These are phyloP conservation scores for Dissophora ornata DNA, from an alignment of 192 early-diverging fungal species.

Conservation along the genomic window DNA sequence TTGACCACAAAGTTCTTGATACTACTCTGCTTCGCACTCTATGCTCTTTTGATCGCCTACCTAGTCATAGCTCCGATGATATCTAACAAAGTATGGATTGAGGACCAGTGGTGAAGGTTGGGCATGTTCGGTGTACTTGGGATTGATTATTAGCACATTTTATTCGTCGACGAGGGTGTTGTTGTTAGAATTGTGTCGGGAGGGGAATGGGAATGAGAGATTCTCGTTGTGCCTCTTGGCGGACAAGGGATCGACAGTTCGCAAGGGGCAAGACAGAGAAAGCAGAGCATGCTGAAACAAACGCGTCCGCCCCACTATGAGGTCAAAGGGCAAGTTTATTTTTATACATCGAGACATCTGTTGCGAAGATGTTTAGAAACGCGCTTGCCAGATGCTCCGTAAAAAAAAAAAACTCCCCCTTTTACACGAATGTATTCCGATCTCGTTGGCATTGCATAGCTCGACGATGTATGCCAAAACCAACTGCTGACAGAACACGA, in stretches of 20 bases:
- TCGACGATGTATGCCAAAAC: too few species aligned
- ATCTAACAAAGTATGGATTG: constrained; percentile 43
- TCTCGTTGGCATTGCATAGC: too few species aligned
- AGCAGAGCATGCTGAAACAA: too few species aligned
- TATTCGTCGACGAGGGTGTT: constrained; percentile 61
- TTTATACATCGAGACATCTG: too few species aligned
- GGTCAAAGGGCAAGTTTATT: too few species aligned
- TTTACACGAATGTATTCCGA: too few species aligned
- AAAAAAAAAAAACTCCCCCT: too few species aligned
- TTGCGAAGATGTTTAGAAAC: too few species aligned
- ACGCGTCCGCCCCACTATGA: too few species aligned
- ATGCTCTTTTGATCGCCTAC: constrained; percentile 60
- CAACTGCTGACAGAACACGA: too few species aligned
- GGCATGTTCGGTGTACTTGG: constrained; percentile 39
- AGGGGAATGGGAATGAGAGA: constrained; percentile 73
- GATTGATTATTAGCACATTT: constrained; percentile 64
- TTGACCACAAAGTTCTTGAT: constrained; percentile 61
- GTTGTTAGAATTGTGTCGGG: constrained; percentile 70
- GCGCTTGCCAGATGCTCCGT: too few species aligned
- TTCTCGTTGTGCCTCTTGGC: constrained; percentile 72
- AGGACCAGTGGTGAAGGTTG: constrained; percentile 31
- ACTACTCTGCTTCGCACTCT: constrained; percentile 48
- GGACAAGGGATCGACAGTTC: constrained; percentile 63
- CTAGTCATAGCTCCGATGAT: constrained; percentile 58
- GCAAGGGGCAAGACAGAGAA: constrained; percentile 29